Percentiles rank a stretch among this genome's conserved stretches.
Conservation (phyloP, 345 rosid species). For the Populus alba region DNA sequence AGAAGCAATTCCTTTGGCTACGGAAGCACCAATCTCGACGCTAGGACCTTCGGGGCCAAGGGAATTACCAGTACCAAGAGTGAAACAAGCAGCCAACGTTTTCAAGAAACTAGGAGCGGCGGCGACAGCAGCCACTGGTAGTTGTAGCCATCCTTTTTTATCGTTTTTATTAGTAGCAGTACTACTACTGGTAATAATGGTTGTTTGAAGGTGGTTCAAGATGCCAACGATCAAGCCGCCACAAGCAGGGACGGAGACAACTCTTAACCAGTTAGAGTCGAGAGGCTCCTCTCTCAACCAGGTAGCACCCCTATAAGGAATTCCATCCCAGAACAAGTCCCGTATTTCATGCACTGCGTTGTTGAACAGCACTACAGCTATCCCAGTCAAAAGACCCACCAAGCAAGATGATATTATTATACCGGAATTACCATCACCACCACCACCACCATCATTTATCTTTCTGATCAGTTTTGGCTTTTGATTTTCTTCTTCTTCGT, state of each 20-base stretch:
- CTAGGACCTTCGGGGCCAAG: slow-evolving; percentile 97
- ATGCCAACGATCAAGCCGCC: slow-evolving; percentile 74
- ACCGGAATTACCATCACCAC: slow-evolving; percentile 27
- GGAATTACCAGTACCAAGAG: slow-evolving; percentile 91
- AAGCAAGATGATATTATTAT: slow-evolving; percentile 54
- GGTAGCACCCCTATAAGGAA: slow-evolving; percentile 76
- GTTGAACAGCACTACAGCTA: slow-evolving; percentile 77
- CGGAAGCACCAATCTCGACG: slow-evolving; percentile 87
- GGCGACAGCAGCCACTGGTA: slow-evolving; percentile 44
- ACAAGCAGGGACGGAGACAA: slow-evolving; percentile 60
- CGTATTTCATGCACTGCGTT: slow-evolving; percentile 69
- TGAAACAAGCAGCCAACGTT: slow-evolving; percentile 74
- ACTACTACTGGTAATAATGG: background rate
- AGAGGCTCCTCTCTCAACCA: slow-evolving; percentile 77
- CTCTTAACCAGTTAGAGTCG: slow-evolving; percentile 55
- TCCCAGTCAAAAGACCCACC: slow-evolving; percentile 75
- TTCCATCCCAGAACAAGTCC: slow-evolving; percentile 87
- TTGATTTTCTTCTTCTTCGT: background rate
- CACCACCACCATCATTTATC: background rate
- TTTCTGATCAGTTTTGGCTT: background rate
- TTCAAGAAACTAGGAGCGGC: slow-evolving; percentile 42
- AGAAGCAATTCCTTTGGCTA: slow-evolving; percentile 59
- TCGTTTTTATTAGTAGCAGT: too few relatives aligned
- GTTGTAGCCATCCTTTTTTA: background rate
- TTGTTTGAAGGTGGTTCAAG: slow-evolving; percentile 45